Conservation (phyloP, 805 yeast species). For the Hanseniaspora hatyaiensis region DNA sequence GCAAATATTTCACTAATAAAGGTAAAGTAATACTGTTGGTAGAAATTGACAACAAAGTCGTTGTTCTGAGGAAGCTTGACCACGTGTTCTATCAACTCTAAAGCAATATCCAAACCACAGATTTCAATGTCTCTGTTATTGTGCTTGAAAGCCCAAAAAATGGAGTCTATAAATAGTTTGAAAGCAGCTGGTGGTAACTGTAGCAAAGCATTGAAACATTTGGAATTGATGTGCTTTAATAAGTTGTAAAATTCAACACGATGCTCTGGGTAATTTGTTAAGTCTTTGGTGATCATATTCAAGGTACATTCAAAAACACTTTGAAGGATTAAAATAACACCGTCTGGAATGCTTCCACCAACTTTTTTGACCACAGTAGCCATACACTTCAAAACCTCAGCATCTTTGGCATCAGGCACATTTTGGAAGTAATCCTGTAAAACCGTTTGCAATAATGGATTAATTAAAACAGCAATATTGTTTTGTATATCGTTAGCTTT, state of each 20-base stretch:
- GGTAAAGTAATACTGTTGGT: constrained; percentile 76
- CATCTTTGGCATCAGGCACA: constrained; percentile 95
- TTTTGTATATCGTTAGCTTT: constrained; percentile 71
- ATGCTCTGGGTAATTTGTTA: constrained; percentile 94
- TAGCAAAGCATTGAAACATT: constrained; percentile 73
- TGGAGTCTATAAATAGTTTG: constrained; percentile 81
- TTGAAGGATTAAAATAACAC: constrained; percentile 74
- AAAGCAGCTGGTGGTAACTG: constrained; percentile 87
- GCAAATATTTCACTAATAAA: constrained; percentile 84
- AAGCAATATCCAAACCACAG: constrained; percentile 71
- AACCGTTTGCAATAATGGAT: constrained; percentile 72
- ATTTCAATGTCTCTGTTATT: constrained; percentile 94
- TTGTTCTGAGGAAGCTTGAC: constrained; percentile 51
- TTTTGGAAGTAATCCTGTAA: constrained; percentile 78
- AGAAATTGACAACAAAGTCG: constrained; percentile 73
- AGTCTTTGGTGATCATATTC: constrained; percentile 89
- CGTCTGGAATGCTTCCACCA: constrained; percentile 79
- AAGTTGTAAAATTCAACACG: constrained; percentile 90
- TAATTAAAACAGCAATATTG: constrained; percentile 68
- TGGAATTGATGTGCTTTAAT: constrained; percentile 72
- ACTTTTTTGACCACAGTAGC: constrained; percentile 79
- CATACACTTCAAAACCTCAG: constrained; percentile 92
- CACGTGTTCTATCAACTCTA: constrained; percentile 75
- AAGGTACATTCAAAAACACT: constrained; percentile 89
- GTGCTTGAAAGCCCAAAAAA: constrained; percentile 96